Conservation (phyloP, 2,329 filamentous ascomycete species). For the Parastagonospora avenae region DNA sequence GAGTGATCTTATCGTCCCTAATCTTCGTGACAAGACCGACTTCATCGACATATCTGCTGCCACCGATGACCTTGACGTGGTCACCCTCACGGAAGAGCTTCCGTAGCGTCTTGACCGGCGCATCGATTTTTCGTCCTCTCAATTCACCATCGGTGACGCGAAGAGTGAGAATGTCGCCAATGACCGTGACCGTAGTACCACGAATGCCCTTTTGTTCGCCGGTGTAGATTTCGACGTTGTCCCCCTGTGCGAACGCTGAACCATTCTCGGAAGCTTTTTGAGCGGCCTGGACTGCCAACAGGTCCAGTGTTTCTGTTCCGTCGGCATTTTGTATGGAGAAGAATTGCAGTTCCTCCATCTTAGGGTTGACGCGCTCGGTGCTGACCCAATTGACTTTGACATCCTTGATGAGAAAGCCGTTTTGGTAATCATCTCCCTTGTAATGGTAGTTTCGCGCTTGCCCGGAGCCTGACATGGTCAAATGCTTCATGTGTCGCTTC, state of each 20-base stretch:
- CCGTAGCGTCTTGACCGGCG: constrained; percentile 87
- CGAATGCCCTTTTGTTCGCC: constrained; percentile 93
- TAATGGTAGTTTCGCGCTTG: constrained; percentile 78
- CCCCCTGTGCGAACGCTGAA: constrained; percentile 86
- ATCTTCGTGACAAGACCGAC: constrained; percentile 97
- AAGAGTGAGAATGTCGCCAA: constrained; percentile 90
- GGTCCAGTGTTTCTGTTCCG: constrained; percentile 89
- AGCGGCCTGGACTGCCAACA: constrained; percentile 87
- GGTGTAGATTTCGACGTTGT: constrained; percentile 94
- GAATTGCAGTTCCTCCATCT: constrained; percentile 91
- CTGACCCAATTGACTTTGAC: constrained; percentile 85
- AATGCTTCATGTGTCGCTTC: constrained; percentile 76
- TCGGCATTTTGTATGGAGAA: constrained; percentile 90
- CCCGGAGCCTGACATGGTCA: constrained; percentile 59
- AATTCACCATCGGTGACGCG: constrained; percentile 83
- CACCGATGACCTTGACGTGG: constrained; percentile 97
- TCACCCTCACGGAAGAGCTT: constrained; percentile 94
- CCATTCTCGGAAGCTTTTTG: constrained; percentile 82
- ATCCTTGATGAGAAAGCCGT: constrained; percentile 92
- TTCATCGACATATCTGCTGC: constrained; percentile 91
- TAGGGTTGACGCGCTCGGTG: constrained; percentile 91
- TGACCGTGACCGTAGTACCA: constrained; percentile 83
- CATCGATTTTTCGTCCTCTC: constrained; percentile 83
- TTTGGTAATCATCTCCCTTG: constrained; percentile 85
- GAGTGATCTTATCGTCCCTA: constrained; percentile 86